phyloP scores from a whole-genome alignment of 495 filamentous ascomycete genomes.

The Penicillium roqueforti region DNA sequence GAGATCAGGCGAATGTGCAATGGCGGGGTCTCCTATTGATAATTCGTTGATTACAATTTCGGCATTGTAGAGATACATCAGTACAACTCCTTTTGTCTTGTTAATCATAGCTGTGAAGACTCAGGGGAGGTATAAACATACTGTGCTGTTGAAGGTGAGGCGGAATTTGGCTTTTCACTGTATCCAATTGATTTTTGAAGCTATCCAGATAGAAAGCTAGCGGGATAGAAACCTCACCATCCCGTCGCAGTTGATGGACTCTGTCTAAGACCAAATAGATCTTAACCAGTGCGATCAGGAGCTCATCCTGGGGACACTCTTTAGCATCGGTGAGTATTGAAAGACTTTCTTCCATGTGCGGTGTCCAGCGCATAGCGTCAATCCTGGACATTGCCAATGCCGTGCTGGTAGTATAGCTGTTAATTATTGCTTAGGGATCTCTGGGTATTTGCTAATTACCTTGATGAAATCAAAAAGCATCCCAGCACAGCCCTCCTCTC shows the following conservation, averaged over 20 bases:
- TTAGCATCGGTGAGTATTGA: constrained; percentile 37
- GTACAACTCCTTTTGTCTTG: constrained; percentile 31
- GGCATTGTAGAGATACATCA: constrained; percentile 34
- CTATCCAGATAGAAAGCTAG: constrained; percentile 41
- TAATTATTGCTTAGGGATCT: neutral
- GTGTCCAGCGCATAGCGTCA: constrained; percentile 49
- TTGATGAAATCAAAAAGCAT: constrained; percentile 49
- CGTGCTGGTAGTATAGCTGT: constrained; percentile 20
- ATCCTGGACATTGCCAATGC: constrained; percentile 43
- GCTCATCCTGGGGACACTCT: constrained; percentile 48
- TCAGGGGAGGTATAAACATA: constrained; percentile 17
- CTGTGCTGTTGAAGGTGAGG: constrained; percentile 34
- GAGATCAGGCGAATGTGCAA: constrained; percentile 21
- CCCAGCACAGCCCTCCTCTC: constrained; percentile 52
- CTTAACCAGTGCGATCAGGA: constrained; percentile 45
- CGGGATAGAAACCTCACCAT: constrained; percentile 17
- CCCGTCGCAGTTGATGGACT: constrained; percentile 23
- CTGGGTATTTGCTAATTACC: constrained; percentile 40
- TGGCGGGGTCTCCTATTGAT: constrained; percentile 23
- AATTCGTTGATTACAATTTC: constrained; percentile 44
- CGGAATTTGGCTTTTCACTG: constrained; percentile 33
- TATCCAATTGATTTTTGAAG: constrained; percentile 42
- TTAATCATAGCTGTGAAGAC: neutral
- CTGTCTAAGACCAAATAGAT: constrained; percentile 44
- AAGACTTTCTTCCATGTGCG: constrained; percentile 51